These are phyloP conservation scores for Pichia sp. DNA, from an alignment of 1,139 yeast species.

Conservation along the genomic window DNA sequence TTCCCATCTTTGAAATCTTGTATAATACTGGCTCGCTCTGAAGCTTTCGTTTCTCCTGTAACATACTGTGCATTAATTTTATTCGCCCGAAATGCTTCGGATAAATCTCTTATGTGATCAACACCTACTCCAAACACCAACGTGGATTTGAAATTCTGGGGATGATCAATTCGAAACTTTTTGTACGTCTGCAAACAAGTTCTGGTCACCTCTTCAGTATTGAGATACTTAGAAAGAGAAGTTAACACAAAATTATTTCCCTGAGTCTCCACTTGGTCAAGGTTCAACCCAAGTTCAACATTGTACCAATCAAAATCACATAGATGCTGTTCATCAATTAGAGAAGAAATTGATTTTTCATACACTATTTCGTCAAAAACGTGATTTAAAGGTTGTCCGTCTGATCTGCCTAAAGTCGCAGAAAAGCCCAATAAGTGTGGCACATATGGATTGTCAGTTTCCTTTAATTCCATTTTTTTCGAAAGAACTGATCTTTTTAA, in stretches of 20 bases:
- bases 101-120: conserved; percentile 52
- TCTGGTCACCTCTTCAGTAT: conserved; percentile 44
- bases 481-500: conserved; percentile 9
- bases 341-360: conserved; percentile 55
- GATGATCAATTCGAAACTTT: conserved; percentile 28
- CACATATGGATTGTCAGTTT: conserved; percentile 27
- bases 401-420: conserved; percentile 71
- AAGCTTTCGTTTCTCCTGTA: conserved; percentile 53
- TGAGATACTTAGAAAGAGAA: conserved; percentile 47
- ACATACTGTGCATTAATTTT: conserved; percentile 73
- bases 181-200: conserved; percentile 53
- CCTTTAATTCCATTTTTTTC: conserved; percentile 13
- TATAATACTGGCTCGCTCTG: conserved; percentile 45
- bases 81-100: conserved; percentile 42
- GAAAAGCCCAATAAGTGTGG: conserved; percentile 66
- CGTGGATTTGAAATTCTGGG: conserved; percentile 44
- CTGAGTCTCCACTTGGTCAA: conserved; percentile 27
- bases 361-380: conserved; percentile 72
- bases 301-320: conserved; percentile 62
- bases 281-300: conserved; percentile 35
- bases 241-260: conserved; percentile 45
- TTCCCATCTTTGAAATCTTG: conserved; percentile 53
- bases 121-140: conserved; percentile 74
- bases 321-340: conserved; percentile 64
- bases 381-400: conserved; percentile 48